phyloP scores from a whole-genome alignment of 768 basidiomycete species.

The Paxillus rubicundulus region DNA sequence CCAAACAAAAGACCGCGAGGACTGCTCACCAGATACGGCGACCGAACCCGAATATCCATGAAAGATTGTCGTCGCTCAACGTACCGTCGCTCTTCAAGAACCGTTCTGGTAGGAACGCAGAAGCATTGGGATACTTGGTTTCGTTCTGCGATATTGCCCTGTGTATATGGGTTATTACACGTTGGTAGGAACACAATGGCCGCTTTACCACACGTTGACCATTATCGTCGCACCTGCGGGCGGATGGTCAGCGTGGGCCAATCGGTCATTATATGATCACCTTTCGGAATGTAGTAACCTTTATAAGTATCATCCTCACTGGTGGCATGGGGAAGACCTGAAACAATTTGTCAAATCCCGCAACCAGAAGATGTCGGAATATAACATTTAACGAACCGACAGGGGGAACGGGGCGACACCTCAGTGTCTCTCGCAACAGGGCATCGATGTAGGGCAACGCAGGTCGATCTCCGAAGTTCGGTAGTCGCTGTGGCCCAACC shows the following conservation, averaged over 20 bases:
- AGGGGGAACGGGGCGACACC: slow-evolving; percentile 27
- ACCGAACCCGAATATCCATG: slow-evolving; percentile 22
- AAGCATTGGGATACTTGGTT: slow-evolving; percentile 32
- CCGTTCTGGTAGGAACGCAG: slow-evolving; percentile 37
- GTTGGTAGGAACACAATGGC: neutral
- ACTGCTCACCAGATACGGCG: slow-evolving; percentile 25
- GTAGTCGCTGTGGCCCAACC: slow-evolving; percentile 28
- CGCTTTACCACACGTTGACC: slow-evolving; percentile 11
- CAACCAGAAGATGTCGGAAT: no score
- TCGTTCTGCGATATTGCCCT: slow-evolving; percentile 45
- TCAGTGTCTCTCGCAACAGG: slow-evolving; percentile 31
- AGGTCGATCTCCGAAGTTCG: slow-evolving; percentile 27
- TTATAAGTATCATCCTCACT: slow-evolving; percentile 35
- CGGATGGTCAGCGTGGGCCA: neutral
- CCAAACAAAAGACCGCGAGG: no score
- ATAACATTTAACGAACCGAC: slow-evolving; percentile 15
- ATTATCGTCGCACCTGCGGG: slow-evolving; percentile 10
- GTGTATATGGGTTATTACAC: neutral
- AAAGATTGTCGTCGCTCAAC: slow-evolving; percentile 10
- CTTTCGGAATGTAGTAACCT: slow-evolving; percentile 35
- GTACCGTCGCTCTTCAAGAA: slow-evolving; percentile 27
- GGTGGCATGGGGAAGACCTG: slow-evolving; percentile 43
- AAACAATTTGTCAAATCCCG: neutral
- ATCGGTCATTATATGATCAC: neutral
- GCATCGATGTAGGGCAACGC: slow-evolving; percentile 35